These are phyloP conservation scores for Aspergillus sp. DNA, from an alignment of 2,329 filamentous ascomycete species.

Conservation along the genomic window DNA sequence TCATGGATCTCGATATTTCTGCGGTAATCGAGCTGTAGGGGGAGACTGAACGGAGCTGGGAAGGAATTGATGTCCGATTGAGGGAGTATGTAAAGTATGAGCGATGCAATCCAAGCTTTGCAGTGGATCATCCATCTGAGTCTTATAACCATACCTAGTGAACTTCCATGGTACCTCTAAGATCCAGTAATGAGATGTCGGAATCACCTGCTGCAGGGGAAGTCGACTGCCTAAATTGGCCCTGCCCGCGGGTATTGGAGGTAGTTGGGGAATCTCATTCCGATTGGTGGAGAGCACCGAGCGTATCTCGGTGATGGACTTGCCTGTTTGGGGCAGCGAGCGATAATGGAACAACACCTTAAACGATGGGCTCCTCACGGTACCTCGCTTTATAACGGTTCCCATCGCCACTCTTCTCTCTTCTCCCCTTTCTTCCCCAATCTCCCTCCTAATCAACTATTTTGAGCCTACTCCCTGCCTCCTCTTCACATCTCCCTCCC, in stretches of 20 bases:
- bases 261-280: neutral
- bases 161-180: too few relatives aligned
- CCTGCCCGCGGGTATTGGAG: neutral
- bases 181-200: neutral
- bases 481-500: neutral
- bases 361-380: neutral
- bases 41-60: too few relatives aligned
- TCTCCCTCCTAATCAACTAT: neutral
- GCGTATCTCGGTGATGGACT: neutral
- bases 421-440: neutral
- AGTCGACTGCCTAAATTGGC: neutral
- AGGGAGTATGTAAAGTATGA: too few relatives aligned
- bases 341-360: neutral
- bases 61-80: too few relatives aligned
- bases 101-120: too few relatives aligned
- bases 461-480: neutral
- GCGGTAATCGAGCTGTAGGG: too few relatives aligned
- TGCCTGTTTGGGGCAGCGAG: neutral
- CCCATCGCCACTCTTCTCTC: neutral
- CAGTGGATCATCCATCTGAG: too few relatives aligned
- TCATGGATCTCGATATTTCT: neutral
- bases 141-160: too few relatives aligned
- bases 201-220: neutral
- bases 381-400: neutral
- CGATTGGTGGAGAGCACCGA: neutral